Conservation (phyloP, 2,329 filamentous ascomycete genomes). For the Colletotrichum trifolii region DNA sequence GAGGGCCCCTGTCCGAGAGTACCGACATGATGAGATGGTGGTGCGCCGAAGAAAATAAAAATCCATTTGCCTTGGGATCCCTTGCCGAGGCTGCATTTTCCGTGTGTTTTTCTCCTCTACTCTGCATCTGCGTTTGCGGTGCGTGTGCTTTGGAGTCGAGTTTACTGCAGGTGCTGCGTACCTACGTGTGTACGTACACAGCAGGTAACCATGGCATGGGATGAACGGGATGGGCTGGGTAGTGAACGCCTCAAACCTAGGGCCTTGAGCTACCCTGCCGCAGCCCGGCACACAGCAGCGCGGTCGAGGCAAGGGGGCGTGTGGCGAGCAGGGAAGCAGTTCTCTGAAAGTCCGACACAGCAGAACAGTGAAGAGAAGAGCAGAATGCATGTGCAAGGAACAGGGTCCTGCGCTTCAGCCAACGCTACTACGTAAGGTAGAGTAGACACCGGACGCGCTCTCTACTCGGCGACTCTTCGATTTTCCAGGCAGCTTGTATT, state of each 20-base stretch:
- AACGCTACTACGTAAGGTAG: background rate
- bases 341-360: too few species aligned
- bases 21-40: conserved; percentile 7
- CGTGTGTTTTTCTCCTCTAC: background rate
- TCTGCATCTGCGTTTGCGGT: too few species aligned
- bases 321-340: conserved; percentile 14
- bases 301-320: conserved; percentile 11
- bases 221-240: conserved; percentile 3
- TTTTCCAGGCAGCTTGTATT: background rate
- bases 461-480: conserved; percentile 27
- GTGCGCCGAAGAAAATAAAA: conserved; percentile 5
- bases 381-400: conserved; percentile 8
- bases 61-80: background rate
- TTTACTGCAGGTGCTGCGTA: too few species aligned
- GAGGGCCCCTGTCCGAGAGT: conserved; percentile 13
- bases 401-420: conserved; percentile 29
- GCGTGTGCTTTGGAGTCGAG: too few species aligned
- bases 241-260: too few species aligned
- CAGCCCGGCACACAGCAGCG: background rate
- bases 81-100: conserved; percentile 14
- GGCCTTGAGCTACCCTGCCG: background rate
- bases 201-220: background rate
- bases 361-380: conserved; percentile 3
- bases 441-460: conserved; percentile 17
- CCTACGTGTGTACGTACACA: too few species aligned